Conservation (phyloP, 2,329 filamentous ascomycete species). For the Neodidymelliopsis sp. region DNA sequence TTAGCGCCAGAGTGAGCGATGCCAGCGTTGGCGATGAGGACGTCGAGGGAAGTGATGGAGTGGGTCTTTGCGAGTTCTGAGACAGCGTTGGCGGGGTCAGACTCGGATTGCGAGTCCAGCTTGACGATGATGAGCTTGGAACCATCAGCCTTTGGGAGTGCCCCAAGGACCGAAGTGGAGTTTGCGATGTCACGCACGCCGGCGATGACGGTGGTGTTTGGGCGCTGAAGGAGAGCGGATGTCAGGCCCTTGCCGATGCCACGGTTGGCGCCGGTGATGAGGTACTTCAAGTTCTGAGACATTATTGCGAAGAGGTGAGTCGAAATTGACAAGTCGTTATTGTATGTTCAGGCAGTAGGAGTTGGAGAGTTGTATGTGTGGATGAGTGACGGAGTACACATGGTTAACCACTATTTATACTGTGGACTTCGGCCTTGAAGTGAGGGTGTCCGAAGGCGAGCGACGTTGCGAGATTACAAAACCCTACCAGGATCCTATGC, state of each 20-base stretch:
- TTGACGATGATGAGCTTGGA: conserved; percentile 26
- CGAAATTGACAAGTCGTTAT: too few relatives aligned
- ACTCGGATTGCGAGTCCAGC: conserved; percentile 15
- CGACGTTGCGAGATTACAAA: too few relatives aligned
- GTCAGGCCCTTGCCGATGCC: conserved; percentile 23
- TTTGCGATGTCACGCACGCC: conserved; percentile 18
- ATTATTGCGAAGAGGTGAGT: too few relatives aligned
- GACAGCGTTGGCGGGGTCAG: conserved; percentile 20
- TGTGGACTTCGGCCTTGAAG: too few relatives aligned
- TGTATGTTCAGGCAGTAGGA: too few relatives aligned
- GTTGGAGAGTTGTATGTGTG: too few relatives aligned
- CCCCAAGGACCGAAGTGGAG: conserved; percentile 5
- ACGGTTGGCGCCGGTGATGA: too few relatives aligned
- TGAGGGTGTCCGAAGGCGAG: too few relatives aligned
- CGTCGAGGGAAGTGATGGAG: conserved; percentile 55
- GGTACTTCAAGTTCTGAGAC: too few relatives aligned
- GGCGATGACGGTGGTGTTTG: conserved; percentile 28
- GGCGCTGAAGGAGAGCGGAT: conserved; percentile 16
- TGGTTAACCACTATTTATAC: too few relatives aligned
- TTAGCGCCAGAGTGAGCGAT: conserved; percentile 31
- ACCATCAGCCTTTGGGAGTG: conserved; percentile 45
- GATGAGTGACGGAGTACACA: too few relatives aligned
- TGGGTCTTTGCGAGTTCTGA: background rate
- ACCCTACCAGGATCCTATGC: too few relatives aligned
- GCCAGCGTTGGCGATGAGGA: conserved; percentile 63